Evolutionary conservation across 2,329 filamentous ascomycete species (phyloP), one percentile per base, ranked within the genome.

Genomic region (Penicillium sp.): DNA sequence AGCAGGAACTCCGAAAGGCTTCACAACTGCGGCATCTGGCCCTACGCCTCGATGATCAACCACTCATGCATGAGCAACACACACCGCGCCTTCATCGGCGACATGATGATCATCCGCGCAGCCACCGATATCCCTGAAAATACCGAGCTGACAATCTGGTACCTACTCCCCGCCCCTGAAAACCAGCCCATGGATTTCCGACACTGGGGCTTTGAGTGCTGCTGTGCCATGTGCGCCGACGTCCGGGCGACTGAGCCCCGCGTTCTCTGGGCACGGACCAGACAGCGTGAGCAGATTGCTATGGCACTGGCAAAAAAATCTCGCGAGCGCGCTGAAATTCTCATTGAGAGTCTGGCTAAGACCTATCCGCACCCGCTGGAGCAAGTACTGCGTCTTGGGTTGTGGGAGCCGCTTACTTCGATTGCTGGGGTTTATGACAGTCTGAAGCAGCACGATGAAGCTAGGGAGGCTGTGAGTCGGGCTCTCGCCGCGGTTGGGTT

Each of bases 51-150:
- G 0, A 71, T 73, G 51, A 76, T 83, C 61, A 85, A 86, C 56
- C 82, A 85, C 59, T 75, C 74, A 11, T 85, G 83, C 64, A 34
- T 74, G 5, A 64, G 66, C 16, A 85, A 84, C 59, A 76, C 75
- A n/a, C 59, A 54, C 0, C 78, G 79, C 16, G 66, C 75, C 2
- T 84, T 83, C 65, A 81, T 85, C 25, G 82, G 83, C 2, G 81
- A 85, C 61, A 75, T 85, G 72, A 72, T 76, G 58, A 74, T 84
- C 11, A 44, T 84, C 16, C 78, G 80, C 4, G 82, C 82, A 0
- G 68, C 75, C 0, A 60, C 62, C 10, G 75, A 81, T 44, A 65
- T 86, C 1, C 60, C 70, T 0, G 61, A 75, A 0, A 71, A 71
- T 33, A 76, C 80, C 0, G 82, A 86, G 64, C 60, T 85, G 5